Base-by-base conservation (phyloP, 257 asterid species). In the Solanum commersonii region DNA sequence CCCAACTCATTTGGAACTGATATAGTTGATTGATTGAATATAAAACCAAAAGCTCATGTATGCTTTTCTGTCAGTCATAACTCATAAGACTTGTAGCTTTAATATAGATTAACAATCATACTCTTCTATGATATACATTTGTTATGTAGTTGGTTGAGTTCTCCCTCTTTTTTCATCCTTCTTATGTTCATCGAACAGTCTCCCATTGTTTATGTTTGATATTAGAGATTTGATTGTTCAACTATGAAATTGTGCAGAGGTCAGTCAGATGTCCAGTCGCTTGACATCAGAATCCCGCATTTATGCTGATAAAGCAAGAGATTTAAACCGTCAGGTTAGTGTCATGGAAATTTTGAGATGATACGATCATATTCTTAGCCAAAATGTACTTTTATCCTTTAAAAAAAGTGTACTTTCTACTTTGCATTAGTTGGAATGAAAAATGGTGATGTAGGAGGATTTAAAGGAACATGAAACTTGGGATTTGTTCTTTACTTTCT, bases 311-410 rank as follows among this genome's bases (percentile, higher is more conserved):
- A 96, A 95, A 91, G 98, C 98, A 87, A 95, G 92, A 93, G 98
- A 96, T 92, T 93, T 96, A 92, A 96, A 96, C 89, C 96, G 98
- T 31, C 99, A 96, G 98, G 99, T 96, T 68, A 86, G 93, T 88
- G 84, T 44, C 16, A 27, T 82, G 49, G 72, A 63, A 60, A n/a
- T 86, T 73, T 73, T 14, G 37, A 89, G 49, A 84, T 42, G 68
- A 68, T 85, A 68, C 13, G 33, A 5, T 37, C 10, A 27, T 81
- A 81, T 81, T 44, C 68, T 81, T 46, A 2, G 85, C 40, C 8
- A 14, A 3, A 81, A 52, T 46, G 85, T 81, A 44, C 85, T 46
- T 81, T 25, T 37, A 2, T 72, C 44, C 23, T 34, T 38, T 4
- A 72, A 33, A 70, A 68, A 7, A 9, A 0, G n/a, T 78, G 5